These are phyloP conservation scores for Eimeria maxima DNA, from an alignment of 169 alveolate genomes.

Conservation along the genomic window DNA sequence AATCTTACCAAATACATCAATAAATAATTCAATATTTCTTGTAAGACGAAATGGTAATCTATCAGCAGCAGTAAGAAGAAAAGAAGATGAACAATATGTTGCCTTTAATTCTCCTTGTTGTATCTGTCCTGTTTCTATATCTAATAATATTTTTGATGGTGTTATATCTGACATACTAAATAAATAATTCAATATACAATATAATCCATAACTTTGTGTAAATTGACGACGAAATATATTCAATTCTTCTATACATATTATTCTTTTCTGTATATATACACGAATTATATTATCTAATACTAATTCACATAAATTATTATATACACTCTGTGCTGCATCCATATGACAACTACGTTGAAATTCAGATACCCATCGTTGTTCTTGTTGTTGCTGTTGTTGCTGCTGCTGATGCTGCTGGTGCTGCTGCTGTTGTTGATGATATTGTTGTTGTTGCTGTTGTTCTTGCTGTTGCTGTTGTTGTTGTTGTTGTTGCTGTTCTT, in stretches of 20 bases:
- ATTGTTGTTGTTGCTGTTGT: not conserved
- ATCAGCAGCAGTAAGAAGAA: slow-evolving; percentile 67
- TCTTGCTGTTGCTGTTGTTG: not conserved
- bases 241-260: slow-evolving; percentile 80
- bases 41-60: slow-evolving; percentile 90
- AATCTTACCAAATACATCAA: slow-evolving; percentile 91
- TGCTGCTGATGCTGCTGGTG: not conserved
- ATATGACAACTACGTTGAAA: slow-evolving; percentile 63
- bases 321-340: slow-evolving; percentile 82
- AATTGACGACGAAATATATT: slow-evolving; percentile 84
- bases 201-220: slow-evolving; percentile 84
- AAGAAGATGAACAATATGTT: slow-evolving; percentile 79
- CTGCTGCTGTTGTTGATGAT: slow-evolving; percentile 18
- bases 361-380: slow-evolving; percentile 47
- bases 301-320: slow-evolving; percentile 83
- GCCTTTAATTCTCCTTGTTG: slow-evolving; percentile 85
- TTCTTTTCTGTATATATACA: slow-evolving; percentile 57
- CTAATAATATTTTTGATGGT: slow-evolving; percentile 84
- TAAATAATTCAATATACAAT: slow-evolving; percentile 82
- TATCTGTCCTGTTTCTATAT: slow-evolving; percentile 85
- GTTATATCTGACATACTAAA: slow-evolving; percentile 84
- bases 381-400: slow-evolving; percentile 42
- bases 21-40: slow-evolving; percentile 88
- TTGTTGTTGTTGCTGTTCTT: not conserved
- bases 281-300: slow-evolving; percentile 83